Conservation (phyloP, 2,329 filamentous ascomycete species). For the Diaporthe citriasiana region DNA sequence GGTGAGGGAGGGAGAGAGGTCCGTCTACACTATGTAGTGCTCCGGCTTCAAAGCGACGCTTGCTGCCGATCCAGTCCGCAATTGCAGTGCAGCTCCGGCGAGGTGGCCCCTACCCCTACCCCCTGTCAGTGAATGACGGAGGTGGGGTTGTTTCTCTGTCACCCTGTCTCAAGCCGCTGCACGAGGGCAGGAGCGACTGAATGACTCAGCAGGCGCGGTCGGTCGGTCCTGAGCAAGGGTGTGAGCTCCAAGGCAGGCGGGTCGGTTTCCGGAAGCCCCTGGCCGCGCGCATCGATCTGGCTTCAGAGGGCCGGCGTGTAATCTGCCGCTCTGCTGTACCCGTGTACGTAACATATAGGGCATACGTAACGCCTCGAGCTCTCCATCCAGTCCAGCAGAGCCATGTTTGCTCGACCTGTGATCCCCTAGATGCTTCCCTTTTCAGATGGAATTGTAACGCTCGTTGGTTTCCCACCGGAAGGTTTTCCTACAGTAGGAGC, state of each 20-base stretch:
- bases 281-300: conserved; percentile 28
- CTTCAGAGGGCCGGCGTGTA: conserved; percentile 18
- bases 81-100: conserved; percentile 22
- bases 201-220: conserved; percentile 27
- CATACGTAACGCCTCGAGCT: conserved; percentile 18
- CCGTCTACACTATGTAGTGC: background rate
- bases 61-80: conserved; percentile 11
- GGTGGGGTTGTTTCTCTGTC: conserved; percentile 8
- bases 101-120: conserved; percentile 20
- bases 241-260: conserved; percentile 12
- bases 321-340: background rate
- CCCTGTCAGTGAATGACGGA: conserved; percentile 26
- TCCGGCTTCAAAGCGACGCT: conserved; percentile 1
- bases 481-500: conserved; percentile 3
- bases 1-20: conserved; percentile 5
- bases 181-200: background rate
- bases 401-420: conserved; percentile 8
- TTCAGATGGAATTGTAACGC: conserved; percentile 3
- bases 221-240: background rate
- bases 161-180: conserved; percentile 5
- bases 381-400: conserved; percentile 1
- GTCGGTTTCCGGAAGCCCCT: conserved; percentile 31
- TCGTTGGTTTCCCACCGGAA: background rate
- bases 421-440: conserved; percentile 9
- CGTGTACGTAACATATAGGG: conserved; percentile 24